phyloP scores from a whole-genome alignment of 495 filamentous ascomycete species.

The Penicillium dipodomyicola region DNA sequence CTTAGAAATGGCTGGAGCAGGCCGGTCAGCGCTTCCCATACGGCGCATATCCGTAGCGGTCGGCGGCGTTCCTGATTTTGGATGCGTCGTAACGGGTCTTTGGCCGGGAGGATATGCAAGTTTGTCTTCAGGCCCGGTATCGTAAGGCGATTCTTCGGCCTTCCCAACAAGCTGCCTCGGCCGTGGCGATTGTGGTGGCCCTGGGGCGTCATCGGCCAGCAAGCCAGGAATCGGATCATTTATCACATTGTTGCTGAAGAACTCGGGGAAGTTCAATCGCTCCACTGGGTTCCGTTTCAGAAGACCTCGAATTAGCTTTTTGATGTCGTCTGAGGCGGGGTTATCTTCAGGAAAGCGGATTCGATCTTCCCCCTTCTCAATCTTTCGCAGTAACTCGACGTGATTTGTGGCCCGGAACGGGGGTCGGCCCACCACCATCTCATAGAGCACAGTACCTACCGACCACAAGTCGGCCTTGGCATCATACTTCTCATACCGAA shows the following conservation, averaged over 20 bases:
- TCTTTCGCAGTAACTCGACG: constrained; percentile 87
- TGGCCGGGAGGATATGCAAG: constrained; percentile 27
- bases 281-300: constrained; percentile 83
- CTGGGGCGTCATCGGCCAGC: constrained; percentile 61
- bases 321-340: constrained; percentile 70
- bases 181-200: constrained; percentile 24
- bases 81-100: constrained; percentile 26
- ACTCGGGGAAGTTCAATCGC: constrained; percentile 75
- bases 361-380: constrained; percentile 78
- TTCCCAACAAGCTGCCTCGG: constrained; percentile 10
- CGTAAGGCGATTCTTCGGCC: constrained; percentile 26
- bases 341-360: constrained; percentile 79
- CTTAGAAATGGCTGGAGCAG: constrained; percentile 26
- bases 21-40: constrained; percentile 39
- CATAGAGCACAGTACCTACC: constrained; percentile 88
- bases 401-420: constrained; percentile 93
- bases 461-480: constrained; percentile 97
- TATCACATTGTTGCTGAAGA: constrained; percentile 74
- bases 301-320: constrained; percentile 73
- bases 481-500: constrained; percentile 96
- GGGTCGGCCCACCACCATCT: constrained; percentile 89
- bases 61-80: constrained; percentile 40
- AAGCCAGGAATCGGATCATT: constrained; percentile 78
- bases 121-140: constrained; percentile 27
- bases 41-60: constrained; percentile 38